These are phyloP conservation scores for Aspergillus nanangensis DNA, from an alignment of 495 filamentous ascomycete species.

Conservation along the genomic window DNA sequence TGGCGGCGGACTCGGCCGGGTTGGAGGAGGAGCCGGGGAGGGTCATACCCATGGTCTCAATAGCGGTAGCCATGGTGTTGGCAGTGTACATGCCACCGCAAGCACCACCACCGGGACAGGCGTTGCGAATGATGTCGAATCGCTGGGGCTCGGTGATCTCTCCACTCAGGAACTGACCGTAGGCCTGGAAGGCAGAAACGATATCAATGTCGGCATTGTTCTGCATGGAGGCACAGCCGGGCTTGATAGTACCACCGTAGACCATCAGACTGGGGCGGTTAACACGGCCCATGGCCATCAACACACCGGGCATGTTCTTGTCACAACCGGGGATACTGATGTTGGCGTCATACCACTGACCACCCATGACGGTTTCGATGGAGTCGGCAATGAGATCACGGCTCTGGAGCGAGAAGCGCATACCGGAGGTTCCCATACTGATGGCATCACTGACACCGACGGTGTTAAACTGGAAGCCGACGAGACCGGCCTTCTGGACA, in stretches of 20 bases:
- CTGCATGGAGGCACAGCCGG: constrained; percentile 71
- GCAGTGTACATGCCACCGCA: constrained; percentile 99
- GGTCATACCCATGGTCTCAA: constrained; percentile 94
- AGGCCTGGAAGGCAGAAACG: constrained; percentile 95
- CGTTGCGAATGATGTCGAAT: constrained; percentile 91
- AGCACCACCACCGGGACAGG: constrained; percentile 88
- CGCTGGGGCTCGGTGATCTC: constrained; percentile 88
- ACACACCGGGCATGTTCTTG: constrained; percentile 99
- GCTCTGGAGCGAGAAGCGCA: constrained; percentile 93
- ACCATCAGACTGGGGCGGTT: constrained; percentile 96
- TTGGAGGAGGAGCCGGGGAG: constrained; percentile 90
- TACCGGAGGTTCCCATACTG: constrained; percentile 61
- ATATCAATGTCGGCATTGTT: constrained; percentile 83
- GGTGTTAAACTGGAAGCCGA: constrained; percentile 95
- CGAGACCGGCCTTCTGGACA: constrained; percentile 72
- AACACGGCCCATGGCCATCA: constrained; percentile 95
- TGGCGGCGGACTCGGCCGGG: constrained; percentile 81
- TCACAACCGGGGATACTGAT: constrained; percentile 98
- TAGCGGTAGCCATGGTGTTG: constrained; percentile 98
- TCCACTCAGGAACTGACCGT: constrained; percentile 89
- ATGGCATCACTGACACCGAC: constrained; percentile 78
- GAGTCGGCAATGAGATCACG: constrained; percentile 95
- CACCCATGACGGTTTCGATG: constrained; percentile 97
- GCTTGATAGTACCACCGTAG: constrained; percentile 92
- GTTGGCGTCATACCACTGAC: constrained; percentile 99